These are phyloP conservation scores for Meira miltonrushii DNA, from an alignment of 1,284 basidiomycete species.

Conservation along the genomic window DNA sequence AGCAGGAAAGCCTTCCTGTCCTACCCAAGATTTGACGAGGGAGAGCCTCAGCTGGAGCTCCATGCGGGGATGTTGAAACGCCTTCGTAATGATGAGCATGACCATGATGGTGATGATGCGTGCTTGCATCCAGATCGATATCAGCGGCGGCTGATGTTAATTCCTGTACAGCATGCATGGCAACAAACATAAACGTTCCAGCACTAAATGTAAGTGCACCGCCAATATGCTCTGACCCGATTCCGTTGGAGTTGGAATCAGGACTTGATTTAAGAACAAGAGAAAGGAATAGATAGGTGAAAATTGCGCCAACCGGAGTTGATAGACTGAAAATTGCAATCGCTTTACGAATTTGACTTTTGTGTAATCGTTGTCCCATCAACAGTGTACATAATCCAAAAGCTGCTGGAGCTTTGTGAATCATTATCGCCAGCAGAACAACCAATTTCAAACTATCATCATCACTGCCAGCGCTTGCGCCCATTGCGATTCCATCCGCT, in stretches of 20 bases:
- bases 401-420: slow-evolving; percentile 49
- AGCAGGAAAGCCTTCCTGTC: slow-evolving; percentile 10
- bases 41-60: neutral
- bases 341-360: slow-evolving; percentile 31
- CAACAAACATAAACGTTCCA: slow-evolving; percentile 89
- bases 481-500: slow-evolving; percentile 50
- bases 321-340: slow-evolving; percentile 36
- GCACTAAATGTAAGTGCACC: slow-evolving; percentile 74
- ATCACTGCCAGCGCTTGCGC: slow-evolving; percentile 32
- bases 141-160: slow-evolving; percentile 21
- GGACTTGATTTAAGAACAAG: neutral
- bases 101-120: slow-evolving; percentile 3
- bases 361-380: slow-evolving; percentile 30
- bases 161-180: slow-evolving; percentile 59
- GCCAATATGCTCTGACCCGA: slow-evolving; percentile 58
- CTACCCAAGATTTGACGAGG: slow-evolving; percentile 9
- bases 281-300: slow-evolving; percentile 8
- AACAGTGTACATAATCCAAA: slow-evolving; percentile 48
- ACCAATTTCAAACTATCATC: slow-evolving; percentile 41
- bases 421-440: slow-evolving; percentile 46
- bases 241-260: slow-evolving; percentile 12
- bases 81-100: neutral
- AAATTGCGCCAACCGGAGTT: slow-evolving; percentile 37
- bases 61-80: neutral
- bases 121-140: slow-evolving; percentile 1